Conservation (phyloP, 1,139 yeast species). For the Kodamaea anthophila region DNA sequence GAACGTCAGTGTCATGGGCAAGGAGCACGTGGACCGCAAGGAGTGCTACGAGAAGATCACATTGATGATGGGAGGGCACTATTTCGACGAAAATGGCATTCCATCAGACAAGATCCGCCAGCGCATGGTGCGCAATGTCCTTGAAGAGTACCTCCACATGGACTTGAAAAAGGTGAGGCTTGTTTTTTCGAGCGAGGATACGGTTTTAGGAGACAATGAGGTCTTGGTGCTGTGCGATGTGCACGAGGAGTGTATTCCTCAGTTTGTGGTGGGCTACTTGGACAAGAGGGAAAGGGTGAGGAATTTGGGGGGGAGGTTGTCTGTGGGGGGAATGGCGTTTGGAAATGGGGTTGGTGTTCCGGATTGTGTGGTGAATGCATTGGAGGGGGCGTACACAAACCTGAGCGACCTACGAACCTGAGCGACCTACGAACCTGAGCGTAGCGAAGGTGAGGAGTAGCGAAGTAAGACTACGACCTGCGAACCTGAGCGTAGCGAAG, state of each 20-base stretch:
- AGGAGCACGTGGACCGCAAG: slow-evolving; percentile 1
- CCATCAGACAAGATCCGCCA: slow-evolving; percentile 45
- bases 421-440: too few species aligned
- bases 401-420: too few species aligned
- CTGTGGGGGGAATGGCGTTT: slow-evolving; percentile 77
- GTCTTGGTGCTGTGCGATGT: slow-evolving; percentile 31
- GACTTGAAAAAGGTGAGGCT: slow-evolving; percentile 28
- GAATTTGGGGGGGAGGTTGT: slow-evolving; percentile 35
- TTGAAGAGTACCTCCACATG: slow-evolving; percentile 46
- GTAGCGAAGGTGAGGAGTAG: too few species aligned
- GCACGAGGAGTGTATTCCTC: slow-evolving; percentile 68
- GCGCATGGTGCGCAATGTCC: slow-evolving; percentile 39
- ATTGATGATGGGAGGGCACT: slow-evolving; percentile 86
- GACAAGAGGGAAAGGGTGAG: slow-evolving; percentile 30
- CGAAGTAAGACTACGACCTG: too few species aligned
- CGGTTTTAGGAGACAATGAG: slow-evolving; percentile 22
- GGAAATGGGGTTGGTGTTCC: slow-evolving; percentile 87
- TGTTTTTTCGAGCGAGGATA: slow-evolving; percentile 24
- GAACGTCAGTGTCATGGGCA: slow-evolving; percentile 21
- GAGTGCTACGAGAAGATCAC: slow-evolving; percentile 61
- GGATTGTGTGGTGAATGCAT: slow-evolving; percentile 66
- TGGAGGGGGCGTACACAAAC: slow-evolving; percentile 57
- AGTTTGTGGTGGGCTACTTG: slow-evolving; percentile 68
- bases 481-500: too few species aligned
- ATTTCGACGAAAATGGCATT: slow-evolving; percentile 27